Conservation (phyloP, 495 filamentous ascomycete species). For the Talaromyces thailandensis region DNA sequence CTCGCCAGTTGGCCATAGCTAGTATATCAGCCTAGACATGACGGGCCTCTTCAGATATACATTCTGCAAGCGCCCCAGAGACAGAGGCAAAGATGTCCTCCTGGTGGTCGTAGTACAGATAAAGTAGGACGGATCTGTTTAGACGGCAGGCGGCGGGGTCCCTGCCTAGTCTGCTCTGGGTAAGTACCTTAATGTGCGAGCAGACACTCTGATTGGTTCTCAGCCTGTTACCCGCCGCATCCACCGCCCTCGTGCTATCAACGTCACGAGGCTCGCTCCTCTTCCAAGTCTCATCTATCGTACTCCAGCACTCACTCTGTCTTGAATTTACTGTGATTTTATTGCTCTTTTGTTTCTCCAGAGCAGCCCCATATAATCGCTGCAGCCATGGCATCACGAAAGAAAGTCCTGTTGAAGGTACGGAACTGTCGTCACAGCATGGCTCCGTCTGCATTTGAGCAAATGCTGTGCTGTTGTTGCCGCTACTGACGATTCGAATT, state of each 20-base stretch:
- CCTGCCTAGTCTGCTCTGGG: background rate
- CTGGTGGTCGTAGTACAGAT: background rate
- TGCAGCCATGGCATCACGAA: slow-evolving; percentile 72
- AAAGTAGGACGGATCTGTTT: background rate
- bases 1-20: slow-evolving; percentile 46
- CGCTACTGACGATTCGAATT: background rate
- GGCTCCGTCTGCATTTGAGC: slow-evolving; percentile 4
- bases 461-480: background rate
- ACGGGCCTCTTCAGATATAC: background rate
- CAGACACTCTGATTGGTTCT: background rate
- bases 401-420: slow-evolving; percentile 97
- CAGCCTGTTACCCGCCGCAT: slow-evolving; percentile 1
- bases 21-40: background rate
- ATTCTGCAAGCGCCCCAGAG: background rate
- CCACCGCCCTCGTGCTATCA: slow-evolving; percentile 8
- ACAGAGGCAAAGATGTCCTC: background rate
- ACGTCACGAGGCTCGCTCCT: slow-evolving; percentile 6
- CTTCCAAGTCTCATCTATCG: slow-evolving; percentile 11
- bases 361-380: slow-evolving; percentile 4
- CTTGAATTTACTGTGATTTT: background rate
- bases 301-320: background rate
- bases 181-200: slow-evolving; percentile 1
- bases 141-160: background rate
- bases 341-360: slow-evolving; percentile 3
- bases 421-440: slow-evolving; percentile 14